Evolutionary conservation across 805 yeast genomes (phyloP), one percentile per base, ranked within the genome.

Genomic region (Saccharomycopsis schoenii): DNA sequence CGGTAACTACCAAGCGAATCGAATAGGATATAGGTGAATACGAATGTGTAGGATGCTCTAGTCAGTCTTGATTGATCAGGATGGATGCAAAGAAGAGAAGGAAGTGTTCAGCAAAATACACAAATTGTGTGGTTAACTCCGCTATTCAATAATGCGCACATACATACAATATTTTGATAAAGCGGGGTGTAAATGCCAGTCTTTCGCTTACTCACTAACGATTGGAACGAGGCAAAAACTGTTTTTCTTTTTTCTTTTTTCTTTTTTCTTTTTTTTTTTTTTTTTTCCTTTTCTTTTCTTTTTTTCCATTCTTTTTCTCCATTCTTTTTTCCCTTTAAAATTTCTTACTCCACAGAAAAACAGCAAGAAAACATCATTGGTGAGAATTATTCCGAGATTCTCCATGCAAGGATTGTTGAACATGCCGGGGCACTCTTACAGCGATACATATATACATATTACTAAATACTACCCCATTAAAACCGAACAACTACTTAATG

Each of bases 131-230:
- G 52, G 52, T 21, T 47, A 47, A 47, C 52, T 47, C 52, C 52
- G 21, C 52, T 47, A 47, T 47, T 47, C 52, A 47, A 21, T 47
- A 47, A 47, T 47, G 34, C 52, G 34, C 34, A 24, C 52, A 24
- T 25, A 47, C 12, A 9, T 5, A 37, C 15, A 37, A 37, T 12
- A 37, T 6, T 43, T 10, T 47, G 25, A 47, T 47, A 47, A 47
- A 47, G 52, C 52, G 52, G 52, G 52, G 52, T 47, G 52, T 47
- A 47, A 47, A 47, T 34, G 52, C 52, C 52, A 21, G 52, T 47
- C 21, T 47, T 47, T 47, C 25, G 52, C 24, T 15, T 47, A 24
- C 51, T 47, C 41, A 37, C 52, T 24, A 10, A 47, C 14, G 14
- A 8, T 47, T 47, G 52, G 34, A 12, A 47, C 29, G 19, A 24